Evolutionary conservation across 2,329 filamentous ascomycete species (phyloP).

Genomic region (Microdochium bolleyi): DNA sequence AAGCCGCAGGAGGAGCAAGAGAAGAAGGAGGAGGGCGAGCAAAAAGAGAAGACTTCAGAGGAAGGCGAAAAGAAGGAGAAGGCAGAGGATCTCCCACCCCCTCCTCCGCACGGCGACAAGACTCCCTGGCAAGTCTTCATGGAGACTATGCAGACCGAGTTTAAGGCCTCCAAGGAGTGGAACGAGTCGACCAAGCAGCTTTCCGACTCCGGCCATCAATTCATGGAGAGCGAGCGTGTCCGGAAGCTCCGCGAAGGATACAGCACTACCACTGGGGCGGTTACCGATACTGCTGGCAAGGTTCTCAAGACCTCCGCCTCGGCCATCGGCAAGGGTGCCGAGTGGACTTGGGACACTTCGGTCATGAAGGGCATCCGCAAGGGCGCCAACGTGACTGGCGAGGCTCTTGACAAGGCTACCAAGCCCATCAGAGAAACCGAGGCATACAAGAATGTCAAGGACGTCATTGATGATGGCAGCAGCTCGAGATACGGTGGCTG

Average conservation of each 20-base stretch:
- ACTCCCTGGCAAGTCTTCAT: constrained; percentile 98
- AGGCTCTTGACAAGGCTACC: constrained; percentile 88
- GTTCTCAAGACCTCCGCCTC: constrained; percentile 81
- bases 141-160: constrained; percentile 89
- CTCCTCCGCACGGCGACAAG: constrained; percentile 96
- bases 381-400: constrained; percentile 77
- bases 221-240: constrained; percentile 87
- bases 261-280: constrained; percentile 75
- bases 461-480: constrained; percentile 94
- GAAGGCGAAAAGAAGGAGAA: constrained; percentile 50
- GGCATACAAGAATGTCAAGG: constrained; percentile 88
- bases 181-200: constrained; percentile 97
- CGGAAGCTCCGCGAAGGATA: constrained; percentile 81
- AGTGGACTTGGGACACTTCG: constrained; percentile 95
- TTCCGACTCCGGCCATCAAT: constrained; percentile 79
- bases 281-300: constrained; percentile 68
- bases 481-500: constrained; percentile 94
- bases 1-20: constrained; percentile 35
- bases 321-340: constrained; percentile 81
- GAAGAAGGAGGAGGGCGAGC: constrained; percentile 34
- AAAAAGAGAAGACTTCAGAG: constrained; percentile 32
- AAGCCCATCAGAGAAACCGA: constrained; percentile 90
- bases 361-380: constrained; percentile 87
- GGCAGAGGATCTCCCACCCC: constrained; percentile 67
- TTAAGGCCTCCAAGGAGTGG: constrained; percentile 97